A percentile compares a stretch with the other conserved stretches of the same genome.
phyloP scores from a whole-genome alignment of 257 asterid genomes.

The Gentiana macrophylla region DNA sequence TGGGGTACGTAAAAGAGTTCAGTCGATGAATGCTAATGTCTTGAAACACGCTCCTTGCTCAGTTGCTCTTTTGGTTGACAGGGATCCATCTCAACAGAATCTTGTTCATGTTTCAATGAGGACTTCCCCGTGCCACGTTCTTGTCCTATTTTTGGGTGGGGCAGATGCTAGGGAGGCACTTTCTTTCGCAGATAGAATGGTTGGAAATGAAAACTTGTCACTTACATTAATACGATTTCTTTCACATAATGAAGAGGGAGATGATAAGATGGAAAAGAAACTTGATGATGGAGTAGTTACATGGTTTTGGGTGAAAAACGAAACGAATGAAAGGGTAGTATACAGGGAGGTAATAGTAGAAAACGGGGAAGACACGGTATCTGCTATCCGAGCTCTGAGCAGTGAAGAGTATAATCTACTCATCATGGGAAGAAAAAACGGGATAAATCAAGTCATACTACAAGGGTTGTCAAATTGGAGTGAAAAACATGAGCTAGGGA shows the following conservation, averaged over 20 bases:
- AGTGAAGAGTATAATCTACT: slow-evolving; percentile 36
- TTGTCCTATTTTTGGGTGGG: slow-evolving; percentile 69
- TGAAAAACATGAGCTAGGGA: slow-evolving; percentile 58
- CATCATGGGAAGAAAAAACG: slow-evolving; percentile 62
- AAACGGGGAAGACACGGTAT: slow-evolving; percentile 68
- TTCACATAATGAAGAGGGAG: slow-evolving; percentile 37
- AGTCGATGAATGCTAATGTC: slow-evolving; percentile 30
- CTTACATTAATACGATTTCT: slow-evolving; percentile 62
- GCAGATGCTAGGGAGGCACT: slow-evolving; percentile 79
- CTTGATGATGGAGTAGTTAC: slow-evolving; percentile 80
- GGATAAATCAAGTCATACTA: slow-evolving; percentile 54
- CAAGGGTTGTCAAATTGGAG: slow-evolving; percentile 54
- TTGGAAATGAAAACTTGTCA: slow-evolving; percentile 22
- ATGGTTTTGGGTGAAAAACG: slow-evolving; percentile 88
- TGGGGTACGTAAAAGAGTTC: slow-evolving; percentile 9
- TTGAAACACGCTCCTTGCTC: slow-evolving; percentile 71
- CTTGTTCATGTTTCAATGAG: slow-evolving; percentile 8
- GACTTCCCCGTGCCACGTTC: slow-evolving; percentile 23
- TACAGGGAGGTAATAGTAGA: slow-evolving; percentile 65
- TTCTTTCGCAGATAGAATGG: slow-evolving; percentile 46
- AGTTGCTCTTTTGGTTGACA: slow-evolving; percentile 49
- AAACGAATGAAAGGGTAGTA: slow-evolving; percentile 33
- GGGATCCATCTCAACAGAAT: slow-evolving; percentile 10
- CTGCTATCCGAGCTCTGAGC: slow-evolving; percentile 52
- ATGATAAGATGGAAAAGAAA: slow-evolving; percentile 50